A percentile compares a stretch with the other conserved stretches of the same genome.
Conservation (phyloP, 2,329 filamentous ascomycete species). For the Fusarium falciforme region DNA sequence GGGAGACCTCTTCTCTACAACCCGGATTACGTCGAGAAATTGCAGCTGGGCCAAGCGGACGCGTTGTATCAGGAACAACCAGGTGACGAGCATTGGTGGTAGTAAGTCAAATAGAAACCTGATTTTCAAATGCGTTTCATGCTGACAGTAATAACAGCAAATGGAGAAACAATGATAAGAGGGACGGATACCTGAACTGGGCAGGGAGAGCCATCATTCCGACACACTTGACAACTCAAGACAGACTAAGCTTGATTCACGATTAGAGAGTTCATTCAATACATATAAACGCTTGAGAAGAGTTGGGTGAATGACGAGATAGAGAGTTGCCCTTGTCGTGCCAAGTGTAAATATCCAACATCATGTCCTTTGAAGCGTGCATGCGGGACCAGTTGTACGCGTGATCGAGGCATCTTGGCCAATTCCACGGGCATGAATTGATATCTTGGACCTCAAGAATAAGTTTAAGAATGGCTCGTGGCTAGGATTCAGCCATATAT, state of each 20-base stretch:
- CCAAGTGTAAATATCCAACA: no score
- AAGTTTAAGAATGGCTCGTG: no score
- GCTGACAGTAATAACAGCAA: background rate
- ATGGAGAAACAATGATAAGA: background rate
- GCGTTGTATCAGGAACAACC: background rate
- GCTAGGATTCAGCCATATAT: no score
- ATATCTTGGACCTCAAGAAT: no score
- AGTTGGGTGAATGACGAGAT: no score
- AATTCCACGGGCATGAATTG: no score
- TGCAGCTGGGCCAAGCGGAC: background rate
- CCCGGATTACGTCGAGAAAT: background rate
- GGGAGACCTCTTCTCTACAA: background rate
- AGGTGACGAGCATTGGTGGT: background rate
- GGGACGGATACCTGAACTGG: background rate
- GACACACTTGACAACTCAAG: background rate
- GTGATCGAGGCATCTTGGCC: no score
- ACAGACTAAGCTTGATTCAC: background rate
- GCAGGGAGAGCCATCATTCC: background rate
- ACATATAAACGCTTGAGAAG: no score
- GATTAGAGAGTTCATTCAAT: background rate
- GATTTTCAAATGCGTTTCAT: background rate
- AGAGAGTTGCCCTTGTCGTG: no score
- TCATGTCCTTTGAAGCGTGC: no score
- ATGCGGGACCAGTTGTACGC: no score
- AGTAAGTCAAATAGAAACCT: background rate